Evolutionary conservation across 2,329 filamentous ascomycete species (phyloP).

Genomic region (Fusarium zealandicum): DNA sequence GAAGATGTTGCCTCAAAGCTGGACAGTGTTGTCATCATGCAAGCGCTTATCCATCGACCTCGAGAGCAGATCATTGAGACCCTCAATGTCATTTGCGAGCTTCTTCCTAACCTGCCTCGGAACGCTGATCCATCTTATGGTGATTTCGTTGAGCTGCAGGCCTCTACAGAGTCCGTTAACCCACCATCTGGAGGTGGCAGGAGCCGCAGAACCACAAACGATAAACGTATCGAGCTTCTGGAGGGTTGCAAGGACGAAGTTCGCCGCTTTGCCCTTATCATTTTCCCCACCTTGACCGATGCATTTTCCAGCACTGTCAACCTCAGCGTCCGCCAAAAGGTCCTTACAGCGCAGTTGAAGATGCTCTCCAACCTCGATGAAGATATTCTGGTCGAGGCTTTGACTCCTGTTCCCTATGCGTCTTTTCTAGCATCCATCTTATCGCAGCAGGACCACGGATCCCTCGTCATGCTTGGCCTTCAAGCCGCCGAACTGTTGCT

Average conservation of each 20-base stretch:
- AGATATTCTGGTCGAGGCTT: slow-evolving; percentile 81
- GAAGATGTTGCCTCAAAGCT: slow-evolving; percentile 85
- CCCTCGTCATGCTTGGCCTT: slow-evolving; percentile 83
- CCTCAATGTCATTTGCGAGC: slow-evolving; percentile 94
- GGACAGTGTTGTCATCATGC: slow-evolving; percentile 98
- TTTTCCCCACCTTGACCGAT: slow-evolving; percentile 94
- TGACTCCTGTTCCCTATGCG: slow-evolving; percentile 89
- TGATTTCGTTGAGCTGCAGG: slow-evolving; percentile 55
- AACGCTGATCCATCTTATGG: slow-evolving; percentile 53
- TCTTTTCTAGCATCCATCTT: slow-evolving; percentile 95
- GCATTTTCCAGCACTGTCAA: slow-evolving; percentile 98
- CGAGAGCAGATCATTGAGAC: slow-evolving; percentile 97
- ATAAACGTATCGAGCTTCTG: slow-evolving; percentile 82
- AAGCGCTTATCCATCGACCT: slow-evolving; percentile 93
- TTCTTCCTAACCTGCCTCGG: slow-evolving; percentile 78
- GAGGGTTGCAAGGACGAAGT: slow-evolving; percentile 86
- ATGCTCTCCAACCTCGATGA: slow-evolving; percentile 96
- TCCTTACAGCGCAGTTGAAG: slow-evolving; percentile 93
- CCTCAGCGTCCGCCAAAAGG: slow-evolving; percentile 90
- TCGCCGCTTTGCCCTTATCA: slow-evolving; percentile 88
- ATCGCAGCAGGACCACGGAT: slow-evolving; percentile 91
- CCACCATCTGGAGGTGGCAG: slow-evolving; percentile 46
- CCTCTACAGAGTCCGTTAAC: slow-evolving; percentile 50
- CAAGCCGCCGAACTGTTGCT: slow-evolving; percentile 90
- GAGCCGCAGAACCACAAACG: slow-evolving; percentile 64